Evolutionary conservation across 805 yeast genomes (phyloP).

Genomic region (Lipomyces anomalus): DNA sequence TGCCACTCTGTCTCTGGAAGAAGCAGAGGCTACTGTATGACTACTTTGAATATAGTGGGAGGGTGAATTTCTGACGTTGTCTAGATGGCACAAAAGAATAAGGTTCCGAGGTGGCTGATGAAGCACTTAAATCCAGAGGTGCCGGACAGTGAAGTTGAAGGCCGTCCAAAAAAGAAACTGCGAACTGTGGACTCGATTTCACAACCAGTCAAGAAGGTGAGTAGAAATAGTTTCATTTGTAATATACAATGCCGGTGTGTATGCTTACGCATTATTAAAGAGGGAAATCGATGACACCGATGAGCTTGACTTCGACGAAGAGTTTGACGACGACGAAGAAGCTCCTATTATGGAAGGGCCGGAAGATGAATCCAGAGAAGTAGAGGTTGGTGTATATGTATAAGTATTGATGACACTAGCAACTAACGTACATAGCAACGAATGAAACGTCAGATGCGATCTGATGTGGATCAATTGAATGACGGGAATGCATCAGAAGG

Average conservation of each 20-base stretch:
- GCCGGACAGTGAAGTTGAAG: constrained; percentile 10
- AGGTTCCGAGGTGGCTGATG: constrained; percentile 94
- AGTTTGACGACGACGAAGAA: constrained; percentile 97
- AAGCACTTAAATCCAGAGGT: constrained; percentile 49
- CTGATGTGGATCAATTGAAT: constrained; percentile 30
- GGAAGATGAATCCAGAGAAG: constrained; percentile 88
- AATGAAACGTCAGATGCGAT: constrained; percentile 70
- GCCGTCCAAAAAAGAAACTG: constrained; percentile 33
- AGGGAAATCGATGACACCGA: constrained; percentile 70
- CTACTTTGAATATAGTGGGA: neutral
- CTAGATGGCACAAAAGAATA: constrained; percentile 72
- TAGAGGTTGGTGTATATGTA: constrained; percentile 44
- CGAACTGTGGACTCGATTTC: constrained; percentile 45
- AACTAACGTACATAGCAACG: constrained; percentile 41
- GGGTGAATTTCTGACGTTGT: neutral
- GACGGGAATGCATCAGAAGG: constrained; percentile 58
- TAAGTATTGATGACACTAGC: neutral
- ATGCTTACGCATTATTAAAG: neutral
- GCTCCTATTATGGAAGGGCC: constrained; percentile 96
- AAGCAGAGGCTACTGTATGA: constrained; percentile 65
- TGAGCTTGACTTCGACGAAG: constrained; percentile 91
- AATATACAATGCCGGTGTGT: neutral
- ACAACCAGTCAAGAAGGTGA: constrained; percentile 26
- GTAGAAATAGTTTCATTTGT: too few species aligned
- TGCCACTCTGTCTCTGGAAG: constrained; percentile 89